Evolutionary conservation across 495 filamentous ascomycete species (phyloP).

Genomic region (Penicillium canescens): DNA sequence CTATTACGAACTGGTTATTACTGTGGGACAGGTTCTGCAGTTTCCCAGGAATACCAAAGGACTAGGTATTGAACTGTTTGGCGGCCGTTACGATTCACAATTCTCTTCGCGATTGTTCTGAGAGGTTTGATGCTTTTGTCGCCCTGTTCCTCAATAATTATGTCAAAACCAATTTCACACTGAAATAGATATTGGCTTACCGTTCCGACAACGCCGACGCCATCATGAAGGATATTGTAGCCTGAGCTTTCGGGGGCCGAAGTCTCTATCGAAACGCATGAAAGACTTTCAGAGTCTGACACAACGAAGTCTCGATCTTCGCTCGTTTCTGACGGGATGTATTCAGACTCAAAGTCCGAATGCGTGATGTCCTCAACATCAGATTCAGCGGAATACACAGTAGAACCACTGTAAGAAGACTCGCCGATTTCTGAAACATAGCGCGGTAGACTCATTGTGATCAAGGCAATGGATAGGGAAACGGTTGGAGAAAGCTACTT

Average conservation of each 20-base stretch:
- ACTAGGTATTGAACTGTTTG: constrained; percentile 1
- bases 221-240: background rate
- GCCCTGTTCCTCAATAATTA: background rate
- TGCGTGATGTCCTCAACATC: background rate
- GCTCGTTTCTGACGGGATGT: constrained; percentile 10
- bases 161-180: background rate
- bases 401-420: background rate
- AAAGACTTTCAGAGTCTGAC: constrained; percentile 5
- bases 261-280: background rate
- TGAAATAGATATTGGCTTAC: background rate
- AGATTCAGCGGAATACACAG: background rate
- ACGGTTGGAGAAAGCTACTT: too few species aligned
- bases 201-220: background rate
- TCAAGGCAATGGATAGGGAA: too few species aligned
- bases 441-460: too few species aligned
- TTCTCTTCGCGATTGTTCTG: constrained; percentile 1
- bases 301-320: constrained; percentile 11
- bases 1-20: too few species aligned
- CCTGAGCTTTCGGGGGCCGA: background rate
- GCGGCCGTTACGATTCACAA: background rate
- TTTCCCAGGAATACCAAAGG: constrained; percentile 9
- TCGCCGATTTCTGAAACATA: background rate
- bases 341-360: constrained; percentile 1
- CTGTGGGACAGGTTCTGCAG: background rate
- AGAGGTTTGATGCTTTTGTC: background rate